phyloP scores from a whole-genome alignment of 2,329 filamentous ascomycete species.

The Arthrobotrys conoides region DNA sequence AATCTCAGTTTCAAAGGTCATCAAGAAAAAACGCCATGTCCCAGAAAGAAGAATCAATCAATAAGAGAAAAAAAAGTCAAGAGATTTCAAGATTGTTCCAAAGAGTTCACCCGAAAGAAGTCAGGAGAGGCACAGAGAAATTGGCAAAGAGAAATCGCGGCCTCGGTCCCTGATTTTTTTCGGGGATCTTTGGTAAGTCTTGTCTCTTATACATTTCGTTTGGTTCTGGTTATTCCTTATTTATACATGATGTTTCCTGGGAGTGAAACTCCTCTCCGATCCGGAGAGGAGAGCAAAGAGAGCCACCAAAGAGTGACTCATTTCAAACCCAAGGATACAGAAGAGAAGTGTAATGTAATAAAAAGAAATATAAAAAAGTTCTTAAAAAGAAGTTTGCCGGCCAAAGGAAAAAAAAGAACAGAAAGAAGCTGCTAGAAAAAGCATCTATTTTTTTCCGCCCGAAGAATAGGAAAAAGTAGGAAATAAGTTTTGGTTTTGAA shows the following conservation, averaged over 20 bases:
- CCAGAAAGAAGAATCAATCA: conserved; percentile 22
- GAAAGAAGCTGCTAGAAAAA: conserved; percentile 34
- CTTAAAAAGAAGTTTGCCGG: conserved; percentile 27
- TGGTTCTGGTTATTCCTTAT: conserved; percentile 55
- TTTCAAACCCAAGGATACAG: conserved; percentile 41
- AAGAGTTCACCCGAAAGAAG: conserved; percentile 3
- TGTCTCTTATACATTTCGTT: conserved; percentile 57
- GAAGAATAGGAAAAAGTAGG: conserved; percentile 45
- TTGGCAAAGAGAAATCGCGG: conserved; percentile 16
- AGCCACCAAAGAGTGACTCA: conserved; percentile 15
- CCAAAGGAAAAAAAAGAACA: conserved; percentile 28
- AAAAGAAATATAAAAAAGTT: conserved; percentile 29
- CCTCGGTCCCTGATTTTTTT: conserved; percentile 24
- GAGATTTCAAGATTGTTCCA: conserved; percentile 12
- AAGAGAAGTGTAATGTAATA: conserved; percentile 51
- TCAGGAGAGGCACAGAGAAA: conserved; percentile 20
- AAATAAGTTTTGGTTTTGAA: conserved; percentile 43
- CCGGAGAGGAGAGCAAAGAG: conserved; percentile 12
- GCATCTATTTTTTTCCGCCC: conserved; percentile 52
- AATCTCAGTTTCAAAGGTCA: conserved; percentile 26
- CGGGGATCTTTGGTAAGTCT: conserved; percentile 22
- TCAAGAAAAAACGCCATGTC: conserved; percentile 43
- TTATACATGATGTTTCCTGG: conserved; percentile 61
- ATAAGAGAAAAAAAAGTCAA: conserved; percentile 22
- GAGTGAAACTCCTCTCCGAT: conserved; percentile 10